Base-by-base conservation (phyloP, 768 basidiomycete species). In the Neoboletus subvelutipes region DNA sequence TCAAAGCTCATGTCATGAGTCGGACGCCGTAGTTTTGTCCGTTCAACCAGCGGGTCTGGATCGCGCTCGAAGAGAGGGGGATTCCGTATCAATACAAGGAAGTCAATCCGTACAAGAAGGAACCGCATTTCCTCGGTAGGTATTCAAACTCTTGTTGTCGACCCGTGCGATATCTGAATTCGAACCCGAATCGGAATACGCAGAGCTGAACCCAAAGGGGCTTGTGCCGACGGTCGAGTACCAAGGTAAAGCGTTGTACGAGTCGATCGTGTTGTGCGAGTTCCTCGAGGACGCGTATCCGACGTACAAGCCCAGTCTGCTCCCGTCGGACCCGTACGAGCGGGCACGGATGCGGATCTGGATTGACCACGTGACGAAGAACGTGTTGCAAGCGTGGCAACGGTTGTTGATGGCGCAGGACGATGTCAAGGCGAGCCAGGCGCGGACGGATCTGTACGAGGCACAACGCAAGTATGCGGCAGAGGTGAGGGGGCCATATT, bases 61-160 rank as follows among this genome's bases (percentile, higher is more conserved):
- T 88, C 50, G 70, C 80, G 0, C 75, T 89, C 5, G 86, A 90
- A 64, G 87, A 88, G 65, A 81, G 77, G 52, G 79, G 80, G 0
- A 81, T 88, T 29, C 81, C 82, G 1, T 89, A 88, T 63, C 84
- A 85, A 58, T 87, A 86, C 66, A 79, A 79, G 56, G 84, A 87
- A 65, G 78, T 83, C 22, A 85, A 87, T 68, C 85, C 86, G 2
- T 88, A 88, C 75, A 85, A 84, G 71, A 88, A 87, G 62, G 83
- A 83, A 63, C 71, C 76, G 17, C 76, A 80, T 41, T 83, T 83
- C 64, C 73, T 84, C 31, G 78, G 82, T 80, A 39, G 4, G 18
- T 18, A 31, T 10, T 31, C 29, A 9, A 10, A 31, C 29, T 31
- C 29, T 31, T 31, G 29, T 31, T 2, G 10, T 31, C 29, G 29